Evolutionary conservation across 2,329 filamentous ascomycete species (phyloP).

Genomic region (Penicillium sp.): DNA sequence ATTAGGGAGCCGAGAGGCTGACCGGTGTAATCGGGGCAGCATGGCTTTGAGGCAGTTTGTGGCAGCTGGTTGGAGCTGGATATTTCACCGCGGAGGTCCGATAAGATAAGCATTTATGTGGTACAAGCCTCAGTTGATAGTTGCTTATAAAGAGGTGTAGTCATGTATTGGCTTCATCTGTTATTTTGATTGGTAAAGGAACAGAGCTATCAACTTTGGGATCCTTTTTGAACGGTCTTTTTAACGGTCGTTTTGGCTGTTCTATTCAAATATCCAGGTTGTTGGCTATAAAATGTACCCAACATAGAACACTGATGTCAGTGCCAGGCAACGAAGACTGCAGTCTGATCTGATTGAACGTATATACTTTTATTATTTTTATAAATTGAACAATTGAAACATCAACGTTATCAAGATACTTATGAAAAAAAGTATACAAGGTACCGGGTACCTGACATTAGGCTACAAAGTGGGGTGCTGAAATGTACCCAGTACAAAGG

Average conservation of each 20-base stretch:
- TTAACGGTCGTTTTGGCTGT: background rate
- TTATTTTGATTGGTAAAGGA: background rate
- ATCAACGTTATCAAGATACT: too few species aligned
- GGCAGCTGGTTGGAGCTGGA: background rate
- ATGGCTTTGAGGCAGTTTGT: constrained; percentile 4
- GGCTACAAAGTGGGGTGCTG: background rate
- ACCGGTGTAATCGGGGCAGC: constrained; percentile 3
- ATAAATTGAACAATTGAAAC: too few species aligned
- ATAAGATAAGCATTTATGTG: constrained; percentile 15
- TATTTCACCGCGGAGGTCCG: constrained; percentile 2
- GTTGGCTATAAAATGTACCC: too few species aligned
- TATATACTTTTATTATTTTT: too few species aligned
- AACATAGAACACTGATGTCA: too few species aligned
- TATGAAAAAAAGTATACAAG: background rate
- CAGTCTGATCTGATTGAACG: too few species aligned
- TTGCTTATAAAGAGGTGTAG: background rate
- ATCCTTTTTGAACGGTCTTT: too few species aligned
- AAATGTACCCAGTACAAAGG: constrained; percentile 1
- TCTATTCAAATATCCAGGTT: too few species aligned
- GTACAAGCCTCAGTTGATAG: background rate
- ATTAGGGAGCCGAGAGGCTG: background rate
- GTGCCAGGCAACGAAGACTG: too few species aligned
- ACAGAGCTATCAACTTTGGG: too few species aligned
- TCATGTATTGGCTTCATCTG: too few species aligned
- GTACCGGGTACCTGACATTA: background rate